Base-by-base conservation (phyloP, 768 basidiomycete genomes). In the Russula abietina region DNA sequence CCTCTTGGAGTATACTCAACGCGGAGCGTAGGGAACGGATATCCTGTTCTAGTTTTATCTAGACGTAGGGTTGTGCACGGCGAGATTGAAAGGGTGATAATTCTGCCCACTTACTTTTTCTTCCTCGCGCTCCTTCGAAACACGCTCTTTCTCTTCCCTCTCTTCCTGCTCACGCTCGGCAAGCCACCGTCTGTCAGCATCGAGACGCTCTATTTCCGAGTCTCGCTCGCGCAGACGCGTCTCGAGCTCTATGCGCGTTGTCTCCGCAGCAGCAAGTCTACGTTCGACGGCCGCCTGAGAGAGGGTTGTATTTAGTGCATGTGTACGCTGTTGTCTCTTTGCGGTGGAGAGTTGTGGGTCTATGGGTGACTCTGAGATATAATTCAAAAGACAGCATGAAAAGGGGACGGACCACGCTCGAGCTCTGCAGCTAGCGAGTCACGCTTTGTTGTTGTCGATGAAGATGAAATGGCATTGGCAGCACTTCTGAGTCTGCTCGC, bases 151-250 rank as follows among this genome's bases (percentile, higher is more conserved):
- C 72, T 86, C 87, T 61, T 85, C 83, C 26, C 82, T 75, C 64
- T 90, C 88, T 41, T 85, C 82, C 54, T 80, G 76, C 71, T 91
- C 89, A 4, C 85, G 73, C 65, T 90, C 87, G 0, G 85, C 76
- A 55, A 90, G 78, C 76, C 79, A 89, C 19, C 87, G 75, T 41
- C 89, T 75, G 69, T 92, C 90, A 19, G 81, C 75, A 68, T 91
- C 87, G 11, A 93, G 77, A 49, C 83, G 75, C 49, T 88, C 87
- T 30, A 91, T 79, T 26, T 75, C 71, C 1, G 78, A 66, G 2
- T 89, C 86, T 69, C 81, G 83, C 72, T 91, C 86, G 36, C 85
- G 77, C 4, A 91, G 75, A 70, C 85, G 85, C 14, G 80, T 78
- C 71, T 91, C 88, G 41, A 89, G 74, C 41, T 89, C 86, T 24